A percentile compares a stretch with the other conserved stretches of the same genome.
Conservation (phyloP, 179 eudicot genomes). For the Patellifolia procumbens region DNA sequence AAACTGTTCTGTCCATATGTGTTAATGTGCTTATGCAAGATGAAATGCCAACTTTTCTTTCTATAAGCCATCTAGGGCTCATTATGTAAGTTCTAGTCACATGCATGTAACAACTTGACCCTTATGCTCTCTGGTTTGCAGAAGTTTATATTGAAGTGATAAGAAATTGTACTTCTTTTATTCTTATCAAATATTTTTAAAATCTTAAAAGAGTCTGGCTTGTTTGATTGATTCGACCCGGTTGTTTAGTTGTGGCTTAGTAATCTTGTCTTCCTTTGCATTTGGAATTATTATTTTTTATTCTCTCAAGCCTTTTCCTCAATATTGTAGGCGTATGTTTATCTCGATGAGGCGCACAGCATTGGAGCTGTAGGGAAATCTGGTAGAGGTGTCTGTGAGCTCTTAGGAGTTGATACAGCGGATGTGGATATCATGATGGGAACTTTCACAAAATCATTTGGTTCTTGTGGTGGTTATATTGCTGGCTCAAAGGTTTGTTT, state of each 20-base stretch:
- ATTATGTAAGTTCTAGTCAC: background rate
- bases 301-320: background rate
- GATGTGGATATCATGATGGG: constrained; percentile 99
- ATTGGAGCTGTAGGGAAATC: constrained; percentile 97
- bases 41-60: background rate
- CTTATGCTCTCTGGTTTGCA: background rate
- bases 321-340: constrained; percentile 70
- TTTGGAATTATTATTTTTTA: background rate
- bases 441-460: constrained; percentile 97
- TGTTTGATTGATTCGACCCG: too few species aligned
- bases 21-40: constrained; percentile 1
- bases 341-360: constrained; percentile 98
- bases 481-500: constrained; percentile 89
- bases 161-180: background rate
- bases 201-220: too few species aligned
- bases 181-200: background rate
- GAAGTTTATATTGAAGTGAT: background rate
- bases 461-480: constrained; percentile 98
- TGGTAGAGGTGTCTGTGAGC: constrained; percentile 97
- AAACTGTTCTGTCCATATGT: background rate
- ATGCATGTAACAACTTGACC: background rate
- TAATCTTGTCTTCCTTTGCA: background rate
- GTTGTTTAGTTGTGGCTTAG: too few species aligned
- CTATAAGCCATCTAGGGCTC: background rate
- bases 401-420: constrained; percentile 95